A percentile compares a stretch with the other conserved stretches of the same genome.
These are phyloP conservation scores for Kluyveromyces sp. DNA, from an alignment of 1,139 yeast species.

Conservation along the genomic window DNA sequence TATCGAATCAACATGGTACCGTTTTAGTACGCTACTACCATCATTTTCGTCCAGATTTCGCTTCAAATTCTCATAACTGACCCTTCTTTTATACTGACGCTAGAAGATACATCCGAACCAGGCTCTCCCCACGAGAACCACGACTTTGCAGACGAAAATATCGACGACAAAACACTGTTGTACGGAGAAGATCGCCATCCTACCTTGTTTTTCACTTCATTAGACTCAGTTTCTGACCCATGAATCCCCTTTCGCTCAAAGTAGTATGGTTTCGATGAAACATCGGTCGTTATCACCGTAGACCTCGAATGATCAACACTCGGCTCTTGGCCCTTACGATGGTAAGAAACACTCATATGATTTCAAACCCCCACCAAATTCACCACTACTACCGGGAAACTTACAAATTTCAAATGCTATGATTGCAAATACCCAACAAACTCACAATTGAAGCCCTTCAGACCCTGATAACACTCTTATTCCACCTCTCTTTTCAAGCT, in stretches of 20 bases:
- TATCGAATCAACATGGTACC: background rate
- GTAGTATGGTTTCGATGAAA: background rate
- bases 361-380: too few relatives aligned
- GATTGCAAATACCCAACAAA: background rate
- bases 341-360: background rate
- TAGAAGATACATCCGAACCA: background rate
- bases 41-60: background rate
- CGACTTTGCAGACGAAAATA: constrained; percentile 1
- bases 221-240: background rate
- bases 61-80: background rate
- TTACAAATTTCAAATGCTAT: background rate
- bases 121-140: constrained; percentile 3
- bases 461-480: too few relatives aligned
- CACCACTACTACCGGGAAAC: background rate
- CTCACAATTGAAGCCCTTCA: too few relatives aligned
- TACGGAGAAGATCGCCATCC: background rate
- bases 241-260: background rate
- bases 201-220: background rate
- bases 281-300: constrained; percentile 1
- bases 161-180: background rate
- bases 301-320: constrained; percentile 1
- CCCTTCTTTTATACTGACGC: background rate
- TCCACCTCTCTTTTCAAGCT: too few relatives aligned
- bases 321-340: background rate
- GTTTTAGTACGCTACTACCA: too few relatives aligned